These are phyloP conservation scores for Niveomyces coronatus DNA, from an alignment of 2,329 filamentous ascomycete species.

Conservation along the genomic window DNA sequence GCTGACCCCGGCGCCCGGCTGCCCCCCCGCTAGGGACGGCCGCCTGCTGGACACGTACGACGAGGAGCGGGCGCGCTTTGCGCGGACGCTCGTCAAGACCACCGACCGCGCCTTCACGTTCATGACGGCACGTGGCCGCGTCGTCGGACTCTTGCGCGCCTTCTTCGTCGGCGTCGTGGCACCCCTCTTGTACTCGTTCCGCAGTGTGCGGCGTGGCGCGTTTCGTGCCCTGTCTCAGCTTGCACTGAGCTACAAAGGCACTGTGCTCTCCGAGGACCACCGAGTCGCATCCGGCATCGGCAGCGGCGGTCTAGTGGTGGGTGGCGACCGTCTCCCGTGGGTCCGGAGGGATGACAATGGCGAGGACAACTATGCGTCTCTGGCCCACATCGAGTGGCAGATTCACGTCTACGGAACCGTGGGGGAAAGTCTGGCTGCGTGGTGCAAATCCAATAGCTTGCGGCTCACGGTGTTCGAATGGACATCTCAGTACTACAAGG, in stretches of 20 bases:
- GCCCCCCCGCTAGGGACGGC: too few relatives aligned
- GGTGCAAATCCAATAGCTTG: background rate
- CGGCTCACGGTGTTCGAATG: constrained; percentile 6
- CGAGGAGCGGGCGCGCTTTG: constrained; percentile 13
- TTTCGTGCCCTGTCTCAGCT: constrained; percentile 4
- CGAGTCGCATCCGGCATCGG: background rate
- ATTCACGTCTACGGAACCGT: constrained; percentile 6
- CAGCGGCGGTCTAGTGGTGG: background rate
- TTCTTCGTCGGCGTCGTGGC: background rate
- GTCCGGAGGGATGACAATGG: background rate
- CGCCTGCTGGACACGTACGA: constrained; percentile 17
- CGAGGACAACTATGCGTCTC: background rate
- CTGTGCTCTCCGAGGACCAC: background rate
- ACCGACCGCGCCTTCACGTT: constrained; percentile 2
- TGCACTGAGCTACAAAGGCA: constrained; percentile 1
- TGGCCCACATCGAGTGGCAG: constrained; percentile 6
- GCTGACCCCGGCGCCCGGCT: constrained; percentile 12
- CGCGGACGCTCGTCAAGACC: background rate
- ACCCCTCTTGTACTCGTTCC: constrained; percentile 3
- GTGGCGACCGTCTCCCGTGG: constrained; percentile 6
- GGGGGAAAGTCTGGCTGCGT: background rate
- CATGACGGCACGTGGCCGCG: background rate
- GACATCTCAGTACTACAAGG: background rate
- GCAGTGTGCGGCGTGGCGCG: background rate
- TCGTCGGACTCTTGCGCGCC: background rate